These are phyloP conservation scores for Botrytis medusae DNA, from an alignment of 2,329 filamentous ascomycete genomes.

Conservation along the genomic window DNA sequence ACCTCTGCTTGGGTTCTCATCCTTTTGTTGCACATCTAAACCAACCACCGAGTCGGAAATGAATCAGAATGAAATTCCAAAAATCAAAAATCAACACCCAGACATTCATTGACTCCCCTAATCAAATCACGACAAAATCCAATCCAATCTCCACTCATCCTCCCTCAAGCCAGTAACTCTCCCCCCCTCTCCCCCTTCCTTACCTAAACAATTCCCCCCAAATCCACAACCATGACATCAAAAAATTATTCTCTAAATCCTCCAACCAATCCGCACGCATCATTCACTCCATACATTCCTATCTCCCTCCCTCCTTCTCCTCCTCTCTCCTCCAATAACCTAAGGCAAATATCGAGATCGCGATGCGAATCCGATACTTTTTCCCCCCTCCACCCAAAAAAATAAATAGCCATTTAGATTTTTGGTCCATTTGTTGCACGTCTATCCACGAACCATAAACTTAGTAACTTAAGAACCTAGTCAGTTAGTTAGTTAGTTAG, in stretches of 20 bases:
- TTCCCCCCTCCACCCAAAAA: background rate
- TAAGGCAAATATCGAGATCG: no score
- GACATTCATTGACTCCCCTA: no score
- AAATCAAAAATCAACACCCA: no score
- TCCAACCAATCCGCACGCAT: background rate
- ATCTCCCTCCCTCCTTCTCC: no score
- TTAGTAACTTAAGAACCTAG: background rate
- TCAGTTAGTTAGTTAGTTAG: no score
- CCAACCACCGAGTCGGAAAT: background rate
- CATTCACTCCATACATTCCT: no score
- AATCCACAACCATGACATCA: background rate
- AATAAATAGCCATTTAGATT: background rate
- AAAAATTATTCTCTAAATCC: background rate
- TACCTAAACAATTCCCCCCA: no score
- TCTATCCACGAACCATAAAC: slow-evolving; percentile 10
- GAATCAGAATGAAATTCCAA: background rate
- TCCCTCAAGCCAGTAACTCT: no score
- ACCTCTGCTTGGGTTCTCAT: no score
- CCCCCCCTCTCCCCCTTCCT: no score
- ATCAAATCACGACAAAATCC: no score
- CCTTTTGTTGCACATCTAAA: slow-evolving; percentile 6
- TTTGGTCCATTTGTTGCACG: background rate
- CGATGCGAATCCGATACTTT: background rate
- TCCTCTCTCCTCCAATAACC: background rate
- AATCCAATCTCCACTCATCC: no score